These are phyloP conservation scores for Euphorbia tirucalli DNA, from an alignment of 345 rosid species.

Conservation along the genomic window DNA sequence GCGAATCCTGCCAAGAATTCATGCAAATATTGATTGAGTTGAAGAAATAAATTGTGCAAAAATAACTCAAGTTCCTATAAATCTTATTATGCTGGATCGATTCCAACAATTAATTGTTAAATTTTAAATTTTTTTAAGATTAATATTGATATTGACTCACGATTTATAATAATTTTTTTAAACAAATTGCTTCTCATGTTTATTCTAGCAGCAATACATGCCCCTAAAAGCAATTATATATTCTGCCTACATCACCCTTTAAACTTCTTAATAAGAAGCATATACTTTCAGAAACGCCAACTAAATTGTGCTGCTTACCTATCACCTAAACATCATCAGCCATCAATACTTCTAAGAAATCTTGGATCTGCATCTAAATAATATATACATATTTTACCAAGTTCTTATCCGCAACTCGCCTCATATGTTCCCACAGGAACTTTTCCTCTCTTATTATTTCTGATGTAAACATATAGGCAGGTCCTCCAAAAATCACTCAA, in stretches of 20 bases:
- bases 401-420: background rate
- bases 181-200: background rate
- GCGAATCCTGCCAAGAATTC: conserved; percentile 59
- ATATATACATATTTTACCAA: too few relatives aligned
- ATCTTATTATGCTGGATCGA: too few relatives aligned
- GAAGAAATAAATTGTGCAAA: too few relatives aligned
- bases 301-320: background rate
- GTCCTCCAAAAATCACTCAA: background rate
- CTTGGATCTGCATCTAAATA: too few relatives aligned
- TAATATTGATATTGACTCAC: background rate
- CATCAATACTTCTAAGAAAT: too few relatives aligned
- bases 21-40: background rate
- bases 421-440: background rate
- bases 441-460: background rate
- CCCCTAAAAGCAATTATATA: background rate
- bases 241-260: background rate
- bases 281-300: background rate
- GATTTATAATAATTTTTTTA: too few relatives aligned
- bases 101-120: background rate
- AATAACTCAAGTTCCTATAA: too few relatives aligned
- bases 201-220: background rate
- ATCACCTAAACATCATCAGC: too few relatives aligned
- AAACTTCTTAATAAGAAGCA: background rate
- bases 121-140: too few relatives aligned
- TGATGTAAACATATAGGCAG: background rate